Evolutionary conservation across 352 stramenopile species (phyloP).

Genomic region (Phytopythium kandeliae): DNA sequence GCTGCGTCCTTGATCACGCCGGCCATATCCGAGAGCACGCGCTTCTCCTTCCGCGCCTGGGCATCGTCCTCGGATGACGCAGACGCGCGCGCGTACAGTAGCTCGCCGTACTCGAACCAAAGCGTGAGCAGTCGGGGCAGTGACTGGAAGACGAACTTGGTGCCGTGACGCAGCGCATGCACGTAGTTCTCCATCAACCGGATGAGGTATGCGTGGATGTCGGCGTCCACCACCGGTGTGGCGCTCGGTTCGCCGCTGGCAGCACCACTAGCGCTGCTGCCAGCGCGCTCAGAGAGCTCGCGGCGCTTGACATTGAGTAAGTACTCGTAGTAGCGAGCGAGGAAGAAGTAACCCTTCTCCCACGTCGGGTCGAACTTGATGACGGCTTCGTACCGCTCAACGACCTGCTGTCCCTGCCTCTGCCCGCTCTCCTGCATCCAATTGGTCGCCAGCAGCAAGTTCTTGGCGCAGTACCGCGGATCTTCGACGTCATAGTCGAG

Average conservation of each 20-base stretch:
- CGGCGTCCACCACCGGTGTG: constrained; percentile 37
- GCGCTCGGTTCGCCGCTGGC: constrained; percentile 35
- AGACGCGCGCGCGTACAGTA: constrained; percentile 32
- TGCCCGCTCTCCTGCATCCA: constrained; percentile 95
- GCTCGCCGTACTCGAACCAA: constrained; percentile 95
- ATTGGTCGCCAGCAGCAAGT: constrained; percentile 91
- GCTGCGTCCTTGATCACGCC: constrained; percentile 53
- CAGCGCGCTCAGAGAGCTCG: constrained; percentile 10
- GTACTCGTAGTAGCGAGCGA: constrained; percentile 91
- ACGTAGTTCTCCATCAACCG: constrained; percentile 95
- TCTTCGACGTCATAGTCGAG: constrained; percentile 77
- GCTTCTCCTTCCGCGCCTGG: constrained; percentile 21
- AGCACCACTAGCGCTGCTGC: constrained; percentile 3
- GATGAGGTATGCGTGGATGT: constrained; percentile 73
- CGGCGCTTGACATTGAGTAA: constrained; percentile 74
- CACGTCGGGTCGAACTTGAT: constrained; percentile 92
- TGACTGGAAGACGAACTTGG: constrained; percentile 97
- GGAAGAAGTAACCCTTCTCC: constrained; percentile 91
- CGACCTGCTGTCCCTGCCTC: constrained; percentile 91
- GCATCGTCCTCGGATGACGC: constrained; percentile 34
- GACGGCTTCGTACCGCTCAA: constrained; percentile 92
- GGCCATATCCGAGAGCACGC: constrained; percentile 64
- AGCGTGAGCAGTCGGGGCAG: constrained; percentile 96
- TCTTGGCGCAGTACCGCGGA: constrained; percentile 73
- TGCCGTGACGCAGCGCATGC: constrained; percentile 62